Conservation (phyloP, 2,329 filamentous ascomycete genomes). For the Aureobasidium vineae region DNA sequence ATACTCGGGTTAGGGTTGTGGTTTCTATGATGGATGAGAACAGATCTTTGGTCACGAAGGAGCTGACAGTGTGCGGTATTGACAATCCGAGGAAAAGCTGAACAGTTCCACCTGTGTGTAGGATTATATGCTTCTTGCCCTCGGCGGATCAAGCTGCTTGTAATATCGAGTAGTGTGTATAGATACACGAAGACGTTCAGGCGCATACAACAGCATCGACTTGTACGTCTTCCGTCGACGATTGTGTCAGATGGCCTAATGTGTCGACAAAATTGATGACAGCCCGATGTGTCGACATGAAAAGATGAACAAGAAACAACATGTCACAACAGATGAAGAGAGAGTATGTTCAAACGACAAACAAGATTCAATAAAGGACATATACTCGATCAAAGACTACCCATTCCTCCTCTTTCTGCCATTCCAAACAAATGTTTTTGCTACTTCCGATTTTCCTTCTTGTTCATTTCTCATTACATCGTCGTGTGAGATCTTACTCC, state of each 20-base stretch:
- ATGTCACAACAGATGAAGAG: not conserved
- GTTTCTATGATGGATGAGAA: too few relatives aligned
- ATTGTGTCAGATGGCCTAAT: too few relatives aligned
- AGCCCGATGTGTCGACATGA: too few relatives aligned
- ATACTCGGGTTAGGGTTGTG: too few relatives aligned
- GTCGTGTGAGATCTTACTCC: conserved; percentile 36
- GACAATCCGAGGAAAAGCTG: not conserved
- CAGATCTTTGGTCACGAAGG: not conserved
- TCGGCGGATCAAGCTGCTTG: not conserved
- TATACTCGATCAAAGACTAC: not conserved
- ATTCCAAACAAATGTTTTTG: not conserved
- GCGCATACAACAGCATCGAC: not conserved
- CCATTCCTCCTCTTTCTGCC: conserved; percentile 21
- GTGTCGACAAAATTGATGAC: too few relatives aligned
- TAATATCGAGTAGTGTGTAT: not conserved
- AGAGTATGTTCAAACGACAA: not conserved
- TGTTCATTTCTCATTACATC: too few relatives aligned
- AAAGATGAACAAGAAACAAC: not conserved
- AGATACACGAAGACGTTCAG: not conserved
- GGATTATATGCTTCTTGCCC: not conserved
- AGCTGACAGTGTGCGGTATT: not conserved
- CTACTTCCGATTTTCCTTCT: not conserved
- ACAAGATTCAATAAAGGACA: not conserved
- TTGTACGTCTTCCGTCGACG: not conserved
- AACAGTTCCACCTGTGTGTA: not conserved